phyloP scores from a whole-genome alignment of 345 rosid genomes.

The Kandelia obovata region DNA sequence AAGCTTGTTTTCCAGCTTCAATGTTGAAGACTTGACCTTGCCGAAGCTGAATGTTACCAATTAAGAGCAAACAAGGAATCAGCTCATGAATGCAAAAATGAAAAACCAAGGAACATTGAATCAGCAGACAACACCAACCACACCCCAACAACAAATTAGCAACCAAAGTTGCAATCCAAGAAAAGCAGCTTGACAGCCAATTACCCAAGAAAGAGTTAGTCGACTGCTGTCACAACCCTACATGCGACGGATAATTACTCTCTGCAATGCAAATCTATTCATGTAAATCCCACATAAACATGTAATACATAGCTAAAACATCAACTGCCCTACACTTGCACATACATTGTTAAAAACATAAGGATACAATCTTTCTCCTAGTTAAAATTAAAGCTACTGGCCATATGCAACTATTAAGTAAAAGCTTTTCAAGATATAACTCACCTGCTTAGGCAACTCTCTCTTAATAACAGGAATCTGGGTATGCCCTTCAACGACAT shows the following conservation, averaged over 20 bases:
- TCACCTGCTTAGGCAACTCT: conserved; percentile 74
- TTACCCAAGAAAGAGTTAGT: too few species aligned
- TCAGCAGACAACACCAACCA: not conserved
- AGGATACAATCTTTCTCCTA: too few species aligned
- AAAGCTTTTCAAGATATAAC: not conserved
- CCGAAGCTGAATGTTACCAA: conserved; percentile 54
- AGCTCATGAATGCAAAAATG: conserved; percentile 2
- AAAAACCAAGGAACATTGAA: conserved; percentile 4
- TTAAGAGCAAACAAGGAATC: conserved; percentile 13
- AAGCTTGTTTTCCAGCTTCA: conserved; percentile 90
- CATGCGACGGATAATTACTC: too few species aligned
- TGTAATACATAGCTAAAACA: too few species aligned
- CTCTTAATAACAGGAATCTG: conserved; percentile 65
- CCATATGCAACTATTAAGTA: conserved; percentile 11
- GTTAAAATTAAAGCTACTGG: conserved; percentile 32
- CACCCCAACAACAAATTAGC: too few species aligned
- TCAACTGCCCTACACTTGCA: too few species aligned
- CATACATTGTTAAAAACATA: too few species aligned
- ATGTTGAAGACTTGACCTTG: conserved; percentile 87
- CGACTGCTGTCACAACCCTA: too few species aligned
- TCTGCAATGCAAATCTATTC: too few species aligned
- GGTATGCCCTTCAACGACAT: conserved; percentile 85
- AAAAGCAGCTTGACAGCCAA: too few species aligned
- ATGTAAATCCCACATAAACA: too few species aligned
- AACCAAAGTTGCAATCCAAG: too few species aligned